Evolutionary conservation across 148 eudicot genomes (phyloP).

Genomic region (Diospyros lotus): DNA sequence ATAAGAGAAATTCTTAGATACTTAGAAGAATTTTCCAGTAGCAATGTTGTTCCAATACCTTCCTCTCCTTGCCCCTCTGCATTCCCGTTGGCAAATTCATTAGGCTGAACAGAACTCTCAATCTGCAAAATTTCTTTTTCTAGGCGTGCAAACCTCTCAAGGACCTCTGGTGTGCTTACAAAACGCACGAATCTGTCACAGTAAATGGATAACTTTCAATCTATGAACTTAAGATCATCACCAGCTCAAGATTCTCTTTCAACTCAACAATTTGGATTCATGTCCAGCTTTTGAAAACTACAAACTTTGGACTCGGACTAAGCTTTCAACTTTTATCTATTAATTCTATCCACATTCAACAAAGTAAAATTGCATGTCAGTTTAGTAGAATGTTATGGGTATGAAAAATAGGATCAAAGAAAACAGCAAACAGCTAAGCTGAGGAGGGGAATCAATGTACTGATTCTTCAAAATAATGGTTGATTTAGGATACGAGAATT

Average conservation of each 20-base stretch:
- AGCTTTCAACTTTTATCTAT: background rate
- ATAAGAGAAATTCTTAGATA: conserved; percentile 1
- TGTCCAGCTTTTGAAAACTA: background rate
- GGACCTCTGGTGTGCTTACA: conserved; percentile 56
- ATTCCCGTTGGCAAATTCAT: conserved; percentile 17
- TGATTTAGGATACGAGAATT: background rate
- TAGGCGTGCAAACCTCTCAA: conserved; percentile 48
- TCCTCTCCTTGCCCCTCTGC: conserved; percentile 24
- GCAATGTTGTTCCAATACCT: conserved; percentile 25
- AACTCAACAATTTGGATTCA: background rate
- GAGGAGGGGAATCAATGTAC: background rate
- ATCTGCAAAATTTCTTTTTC: conserved; percentile 51
- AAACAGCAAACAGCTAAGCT: background rate
- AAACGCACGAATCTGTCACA: conserved; percentile 52
- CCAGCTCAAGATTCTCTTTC: background rate
- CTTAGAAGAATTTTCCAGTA: background rate
- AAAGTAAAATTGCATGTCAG: background rate
- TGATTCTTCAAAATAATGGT: background rate
- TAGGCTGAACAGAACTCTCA: conserved; percentile 42
- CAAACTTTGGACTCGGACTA: background rate
- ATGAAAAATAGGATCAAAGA: background rate
- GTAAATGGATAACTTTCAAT: background rate
- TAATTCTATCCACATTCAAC: background rate
- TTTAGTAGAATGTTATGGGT: no score
- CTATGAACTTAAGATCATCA: background rate